phyloP scores from a whole-genome alignment of 2,329 filamentous ascomycete genomes.

The Purpureocillium takamizusanense region DNA sequence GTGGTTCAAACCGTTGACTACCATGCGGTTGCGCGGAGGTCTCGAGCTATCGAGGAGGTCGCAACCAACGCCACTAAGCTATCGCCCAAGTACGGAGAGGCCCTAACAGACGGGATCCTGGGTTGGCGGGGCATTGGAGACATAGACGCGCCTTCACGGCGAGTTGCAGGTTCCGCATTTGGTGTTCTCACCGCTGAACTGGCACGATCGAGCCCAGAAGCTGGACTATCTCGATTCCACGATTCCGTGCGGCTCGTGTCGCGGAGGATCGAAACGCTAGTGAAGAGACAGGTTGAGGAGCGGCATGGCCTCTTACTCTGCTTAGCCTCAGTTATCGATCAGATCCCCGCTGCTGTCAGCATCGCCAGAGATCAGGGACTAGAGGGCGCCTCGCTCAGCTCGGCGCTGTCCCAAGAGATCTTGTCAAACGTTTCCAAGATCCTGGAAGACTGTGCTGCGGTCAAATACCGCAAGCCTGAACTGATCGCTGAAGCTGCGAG shows the following conservation, averaged over 20 bases:
- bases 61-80: constrained; percentile 60
- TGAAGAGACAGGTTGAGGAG: constrained; percentile 54
- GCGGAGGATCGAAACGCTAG: constrained; percentile 33
- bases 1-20: constrained; percentile 90
- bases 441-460: constrained; percentile 30
- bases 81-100: constrained; percentile 58
- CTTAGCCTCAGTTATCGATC: constrained; percentile 49
- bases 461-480: constrained; percentile 50
- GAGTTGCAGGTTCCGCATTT: constrained; percentile 62
- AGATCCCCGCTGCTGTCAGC: constrained; percentile 20
- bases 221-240: constrained; percentile 18
- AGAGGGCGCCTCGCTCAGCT: constrained; percentile 7
- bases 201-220: constrained; percentile 13
- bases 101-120: constrained; percentile 61
- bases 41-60: constrained; percentile 72
- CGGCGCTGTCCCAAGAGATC: constrained; percentile 18
- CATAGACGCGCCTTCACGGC: constrained; percentile 62
- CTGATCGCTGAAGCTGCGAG: constrained; percentile 54
- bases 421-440: constrained; percentile 20
- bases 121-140: constrained; percentile 87
- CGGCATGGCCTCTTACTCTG: constrained; percentile 58
- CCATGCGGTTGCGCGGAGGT: constrained; percentile 80
- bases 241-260: constrained; percentile 32
- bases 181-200: constrained; percentile 44
- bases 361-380: constrained; percentile 10